Conservation (phyloP, 257 asterid species). For the Rubia yunnanensis region DNA sequence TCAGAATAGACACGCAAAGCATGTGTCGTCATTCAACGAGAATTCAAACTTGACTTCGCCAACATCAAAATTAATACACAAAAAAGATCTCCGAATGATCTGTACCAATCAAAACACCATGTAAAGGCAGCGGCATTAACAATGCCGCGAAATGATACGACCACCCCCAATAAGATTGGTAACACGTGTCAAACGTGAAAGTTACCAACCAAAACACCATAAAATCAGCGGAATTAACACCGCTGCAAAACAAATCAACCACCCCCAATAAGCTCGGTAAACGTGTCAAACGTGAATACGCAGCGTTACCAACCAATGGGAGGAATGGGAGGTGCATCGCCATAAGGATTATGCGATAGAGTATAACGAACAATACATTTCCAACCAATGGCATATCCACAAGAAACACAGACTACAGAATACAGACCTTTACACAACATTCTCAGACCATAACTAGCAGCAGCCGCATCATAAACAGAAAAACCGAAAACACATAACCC, state of each 20-base stretch:
- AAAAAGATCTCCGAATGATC: background rate
- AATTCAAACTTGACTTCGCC: background rate
- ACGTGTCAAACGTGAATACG: background rate
- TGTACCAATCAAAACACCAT: background rate
- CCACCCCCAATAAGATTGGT: background rate
- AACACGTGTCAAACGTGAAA: slow-evolving; percentile 3
- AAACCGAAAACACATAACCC: too few species aligned
- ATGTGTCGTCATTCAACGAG: background rate
- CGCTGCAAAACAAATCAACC: background rate
- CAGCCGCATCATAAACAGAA: background rate
- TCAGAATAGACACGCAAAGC: background rate
- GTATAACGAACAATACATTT: background rate
- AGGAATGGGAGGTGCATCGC: background rate
- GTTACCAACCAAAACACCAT: background rate
- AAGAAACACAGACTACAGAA: background rate
- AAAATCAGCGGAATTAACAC: background rate
- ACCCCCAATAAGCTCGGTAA: background rate
- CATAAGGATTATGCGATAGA: background rate
- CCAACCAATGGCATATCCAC: background rate
- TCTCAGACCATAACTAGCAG: background rate
- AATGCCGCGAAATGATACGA: background rate
- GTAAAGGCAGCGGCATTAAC: background rate
- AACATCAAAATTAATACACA: background rate
- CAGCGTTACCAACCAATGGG: background rate
- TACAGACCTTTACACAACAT: background rate